Base-by-base conservation (phyloP, 441 rosid genomes). In the Eutrema salsugineum region DNA sequence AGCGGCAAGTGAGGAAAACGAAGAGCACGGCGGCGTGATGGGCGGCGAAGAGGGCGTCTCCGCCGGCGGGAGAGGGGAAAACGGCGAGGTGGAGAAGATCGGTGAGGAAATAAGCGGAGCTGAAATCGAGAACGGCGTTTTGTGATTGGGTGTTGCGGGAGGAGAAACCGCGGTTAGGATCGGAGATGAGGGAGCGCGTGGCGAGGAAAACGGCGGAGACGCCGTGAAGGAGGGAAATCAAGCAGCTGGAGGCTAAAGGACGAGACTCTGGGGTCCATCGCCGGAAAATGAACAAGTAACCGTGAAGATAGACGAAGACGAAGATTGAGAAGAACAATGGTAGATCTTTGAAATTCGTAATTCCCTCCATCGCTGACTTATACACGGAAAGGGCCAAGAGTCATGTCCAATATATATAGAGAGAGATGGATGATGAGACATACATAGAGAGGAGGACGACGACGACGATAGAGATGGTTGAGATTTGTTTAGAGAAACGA, bases 1-100 rank as follows among this genome's bases (percentile, higher is more conserved):
- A 83, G 0, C 97, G 83, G 76, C 99, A 94, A 10, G 97, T 94
- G 75, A 85, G 53, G 78, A 94, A 87, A 48, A 90, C 97, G 83
- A 94, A 90, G 28, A 91, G 91, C 3, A 96, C 91, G 49, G 90
- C 97, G 66, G 75, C 72, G 76, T 94, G 99, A 77, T 91, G 99
- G 12, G 83, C 93, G 68, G 90, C 89, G 87, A 90, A 94, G 70
- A 94, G 92, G 5, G 83, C 43, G 65, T 91, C 99, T 19, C 71
- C 62, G 35, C 94, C 95, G 83, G 48, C 82, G 60, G 75, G 75
- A 7, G 79, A 75, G 0, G 73, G 78, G 72, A 91, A 91, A 32
- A 82, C 68, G 54, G 87, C 56, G 85, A 84, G 90, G 71, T 94
- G 99, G 20, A 84, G 38, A 19, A 91, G 86, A 79, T 94, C 99